Conservation (phyloP, 1,284 basidiomycete genomes). For the Apiotrichum veenhuisii region DNA sequence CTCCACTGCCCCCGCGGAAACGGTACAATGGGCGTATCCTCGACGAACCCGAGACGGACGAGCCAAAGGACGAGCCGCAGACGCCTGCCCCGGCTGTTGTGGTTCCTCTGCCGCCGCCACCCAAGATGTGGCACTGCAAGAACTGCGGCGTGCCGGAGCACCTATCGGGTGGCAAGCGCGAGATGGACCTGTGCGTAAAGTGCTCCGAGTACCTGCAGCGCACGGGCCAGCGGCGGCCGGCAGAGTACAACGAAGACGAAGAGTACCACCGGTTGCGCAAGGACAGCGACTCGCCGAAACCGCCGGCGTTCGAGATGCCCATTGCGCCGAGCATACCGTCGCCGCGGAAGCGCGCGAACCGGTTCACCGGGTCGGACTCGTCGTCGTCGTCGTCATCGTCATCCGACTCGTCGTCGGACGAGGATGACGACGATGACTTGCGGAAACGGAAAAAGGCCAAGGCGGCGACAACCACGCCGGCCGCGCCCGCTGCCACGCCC, state of each 20-base stretch:
- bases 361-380: constrained; percentile 20
- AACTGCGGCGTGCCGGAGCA: constrained; percentile 84
- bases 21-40: constrained; percentile 20
- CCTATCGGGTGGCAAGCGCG: constrained; percentile 73
- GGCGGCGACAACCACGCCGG: background rate
- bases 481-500: constrained; percentile 4
- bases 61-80: constrained; percentile 12
- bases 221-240: constrained; percentile 20
- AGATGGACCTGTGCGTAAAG: constrained; percentile 83
- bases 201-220: constrained; percentile 64
- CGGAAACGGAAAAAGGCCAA: constrained; percentile 11
- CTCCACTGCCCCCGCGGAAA: constrained; percentile 24
- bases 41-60: constrained; percentile 24
- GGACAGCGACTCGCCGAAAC: constrained; percentile 7
- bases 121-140: constrained; percentile 82
- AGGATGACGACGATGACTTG: constrained; percentile 18
- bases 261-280: constrained; percentile 61
- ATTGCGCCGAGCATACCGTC: background rate
- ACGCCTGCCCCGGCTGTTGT: background rate
- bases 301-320: constrained; percentile 14
- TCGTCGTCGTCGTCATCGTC: constrained; percentile 7
- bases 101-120: constrained; percentile 1
- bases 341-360: constrained; percentile 3
- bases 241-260: constrained; percentile 52
- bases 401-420: constrained; percentile 26